Base-by-base conservation (phyloP, 2,329 filamentous ascomycete species). In the Aspergillus piperis region DNA sequence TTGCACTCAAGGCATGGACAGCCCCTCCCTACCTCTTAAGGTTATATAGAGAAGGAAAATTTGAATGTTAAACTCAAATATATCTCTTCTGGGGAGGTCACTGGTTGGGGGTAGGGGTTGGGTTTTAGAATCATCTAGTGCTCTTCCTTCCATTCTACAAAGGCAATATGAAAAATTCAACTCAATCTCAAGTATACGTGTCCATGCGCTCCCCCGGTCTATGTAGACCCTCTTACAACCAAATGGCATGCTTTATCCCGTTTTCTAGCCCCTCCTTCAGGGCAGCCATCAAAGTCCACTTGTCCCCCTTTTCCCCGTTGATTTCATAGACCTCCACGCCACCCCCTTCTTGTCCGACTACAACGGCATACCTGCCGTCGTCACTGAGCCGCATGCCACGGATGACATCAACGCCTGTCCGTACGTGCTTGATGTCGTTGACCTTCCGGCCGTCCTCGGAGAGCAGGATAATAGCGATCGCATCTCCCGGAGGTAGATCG, bases 321-420 rank as follows among this genome's bases (percentile, higher is more conserved):
- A 54, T 39, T 36, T 15, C 51, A 13, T 54, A 54, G 51, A 54
- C 36, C 19, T 54, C 51, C 3, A 54, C 51, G 36, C 51, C 51
- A 21, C 51, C 51, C 5, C 51, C 51, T 41, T 54, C 51, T 25
- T 54, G 51, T 7, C 51, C 51, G 4, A 25, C 51, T 36, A 41
- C 51, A 11, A 54, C 51, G 4, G 42, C 36, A 15, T 54, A 54
- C 19, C 32, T 41, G 30, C 51, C 51, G n/a, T 54, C 51, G 17
- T 54, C 51, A n/a, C 27, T 54, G 51, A 54, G 17, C 27, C 51
- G 51, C 51, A 54, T 54, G 10, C 51, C 51, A 38, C 51, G 51
- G 51, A 54, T 54, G 32, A 54, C 51, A 41, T 54, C 51, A 11
- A 54, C n/a, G 10, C 36, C 36, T 2, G 51, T 54, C 8, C 51